Percentiles rank a stretch among this genome's conserved stretches.
These are phyloP conservation scores for Diaporthe caulivora DNA, from an alignment of 2,329 filamentous ascomycete species.

Conservation along the genomic window DNA sequence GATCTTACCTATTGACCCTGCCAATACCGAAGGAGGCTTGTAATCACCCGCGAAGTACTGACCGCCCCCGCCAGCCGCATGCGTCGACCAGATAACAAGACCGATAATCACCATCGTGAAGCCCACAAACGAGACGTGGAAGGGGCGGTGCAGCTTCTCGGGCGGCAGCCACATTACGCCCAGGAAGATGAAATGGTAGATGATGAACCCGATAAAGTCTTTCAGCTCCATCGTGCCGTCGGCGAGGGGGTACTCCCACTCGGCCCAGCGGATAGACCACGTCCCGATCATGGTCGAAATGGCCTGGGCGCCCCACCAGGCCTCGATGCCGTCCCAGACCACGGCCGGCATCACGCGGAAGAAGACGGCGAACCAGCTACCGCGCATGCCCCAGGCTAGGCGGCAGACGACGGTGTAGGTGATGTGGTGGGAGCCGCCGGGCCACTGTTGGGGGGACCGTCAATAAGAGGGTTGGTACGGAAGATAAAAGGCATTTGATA, in stretches of 20 bases:
- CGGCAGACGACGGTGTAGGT: constrained; percentile 28
- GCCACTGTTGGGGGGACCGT: constrained; percentile 12
- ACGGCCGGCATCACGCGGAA: constrained; percentile 35
- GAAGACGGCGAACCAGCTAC: constrained; percentile 30
- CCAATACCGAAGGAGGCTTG: constrained; percentile 25
- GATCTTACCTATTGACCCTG: constrained; percentile 30
- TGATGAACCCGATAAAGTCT: constrained; percentile 34
- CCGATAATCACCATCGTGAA: constrained; percentile 28
- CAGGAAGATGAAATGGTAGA: constrained; percentile 26
- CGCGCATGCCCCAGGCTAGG: constrained; percentile 31
- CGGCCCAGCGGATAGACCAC: constrained; percentile 21
- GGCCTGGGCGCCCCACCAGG: constrained; percentile 33
- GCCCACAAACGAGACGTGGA: constrained; percentile 25
- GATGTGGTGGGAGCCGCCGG: constrained; percentile 32
- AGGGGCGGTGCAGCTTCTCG: constrained; percentile 29
- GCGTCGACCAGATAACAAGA: constrained; percentile 32
- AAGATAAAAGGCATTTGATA: background rate
- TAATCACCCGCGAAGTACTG: constrained; percentile 27
- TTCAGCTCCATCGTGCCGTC: constrained; percentile 32
- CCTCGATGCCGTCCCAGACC: constrained; percentile 33
- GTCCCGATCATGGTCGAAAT: constrained; percentile 34
- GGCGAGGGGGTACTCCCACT: constrained; percentile 22
- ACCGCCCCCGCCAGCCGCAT: constrained; percentile 22
- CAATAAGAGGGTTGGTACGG: background rate
- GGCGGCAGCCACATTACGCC: constrained; percentile 34